phyloP scores from a whole-genome alignment of 2,329 filamentous ascomycete species.

The Microthyrium microscopicum region DNA sequence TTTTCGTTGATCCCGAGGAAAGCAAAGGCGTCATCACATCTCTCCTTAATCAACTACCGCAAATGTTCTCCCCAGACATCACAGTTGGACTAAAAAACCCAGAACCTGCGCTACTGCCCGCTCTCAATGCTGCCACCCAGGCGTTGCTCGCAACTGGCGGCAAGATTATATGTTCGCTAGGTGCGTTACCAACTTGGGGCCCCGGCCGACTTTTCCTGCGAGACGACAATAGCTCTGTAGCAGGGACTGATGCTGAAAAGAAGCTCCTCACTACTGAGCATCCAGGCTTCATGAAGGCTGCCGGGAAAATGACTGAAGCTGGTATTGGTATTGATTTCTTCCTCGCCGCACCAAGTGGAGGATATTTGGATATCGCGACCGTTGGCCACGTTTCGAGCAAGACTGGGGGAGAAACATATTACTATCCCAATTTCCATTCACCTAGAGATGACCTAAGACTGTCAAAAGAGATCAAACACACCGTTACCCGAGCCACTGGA shows the following conservation, averaged over 20 bases:
- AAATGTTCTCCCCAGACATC: slow-evolving; percentile 49
- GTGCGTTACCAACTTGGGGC: slow-evolving; percentile 80
- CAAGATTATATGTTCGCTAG: slow-evolving; percentile 77
- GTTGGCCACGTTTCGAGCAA: slow-evolving; percentile 63
- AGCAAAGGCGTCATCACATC: slow-evolving; percentile 74
- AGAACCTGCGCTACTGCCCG: slow-evolving; percentile 73
- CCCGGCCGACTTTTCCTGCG: slow-evolving; percentile 71
- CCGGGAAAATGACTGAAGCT: slow-evolving; percentile 71
- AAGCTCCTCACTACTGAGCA: slow-evolving; percentile 86
- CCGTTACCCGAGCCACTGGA: slow-evolving; percentile 76
- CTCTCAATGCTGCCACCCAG: slow-evolving; percentile 67
- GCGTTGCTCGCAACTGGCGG: slow-evolving; percentile 77
- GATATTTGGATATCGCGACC: slow-evolving; percentile 84
- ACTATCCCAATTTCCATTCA: slow-evolving; percentile 90
- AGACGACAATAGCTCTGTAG: slow-evolving; percentile 65
- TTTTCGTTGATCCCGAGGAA: slow-evolving; percentile 90
- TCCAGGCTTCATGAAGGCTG: slow-evolving; percentile 68
- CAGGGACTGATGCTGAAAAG: slow-evolving; percentile 77
- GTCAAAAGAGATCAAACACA: slow-evolving; percentile 69
- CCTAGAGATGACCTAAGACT: slow-evolving; percentile 74
- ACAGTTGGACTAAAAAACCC: slow-evolving; percentile 60
- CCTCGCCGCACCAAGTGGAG: slow-evolving; percentile 74
- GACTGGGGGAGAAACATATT: slow-evolving; percentile 90
- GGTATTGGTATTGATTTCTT: slow-evolving; percentile 92
- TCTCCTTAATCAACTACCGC: slow-evolving; percentile 69